Base-by-base conservation (phyloP, 2,329 filamentous ascomycete genomes). In the Diaporthe capsici region DNA sequence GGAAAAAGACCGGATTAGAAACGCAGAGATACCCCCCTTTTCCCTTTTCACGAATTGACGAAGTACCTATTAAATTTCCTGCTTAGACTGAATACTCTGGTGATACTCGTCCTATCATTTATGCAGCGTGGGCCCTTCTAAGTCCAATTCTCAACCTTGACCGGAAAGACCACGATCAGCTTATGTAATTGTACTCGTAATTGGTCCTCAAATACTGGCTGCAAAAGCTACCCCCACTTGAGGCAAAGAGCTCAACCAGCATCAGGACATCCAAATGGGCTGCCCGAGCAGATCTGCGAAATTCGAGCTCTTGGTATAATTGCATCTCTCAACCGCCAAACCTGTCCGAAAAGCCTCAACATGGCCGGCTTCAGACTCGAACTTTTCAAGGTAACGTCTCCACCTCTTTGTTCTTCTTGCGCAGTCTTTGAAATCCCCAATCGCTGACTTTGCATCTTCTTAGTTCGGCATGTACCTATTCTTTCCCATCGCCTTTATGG, bases 401-500 rank as follows among this genome's bases (percentile, higher is more conserved):
- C 65, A 47, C 67, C 22, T 15, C 28, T 10, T 8, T 13, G 15
- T 7, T 22, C 34, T 34, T 34, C 34, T 34, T 34, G 42, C 4
- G 28, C 70, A 34, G 13, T 13, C 42, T 55, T 51, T 47, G 75
- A 75, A 42, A 28, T 31, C 25, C n/a, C 15, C 70, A 42, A n/a
- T 61, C 68, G 15, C 73, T 72, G 68, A 71, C 73, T 71, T 58
- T 58, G 63, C 28, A 8, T 53, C 73, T 25, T 39, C 39, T 22
- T 78, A 98, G 96, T 99, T 99, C 85, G 96, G 96, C 87, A 94
- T 97, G 90, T 99, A 99, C 88, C 93, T 99, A 87, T 93, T 98
- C 90, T 99, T 99, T 86, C 97, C 97, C 25, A 98, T 99, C 82
- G 95, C 95, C 81, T 96, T 97, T 89, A 99, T 99, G 97, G 98